Conservation (phyloP, 163 green algal species). For the Chlorella variabilis region DNA sequence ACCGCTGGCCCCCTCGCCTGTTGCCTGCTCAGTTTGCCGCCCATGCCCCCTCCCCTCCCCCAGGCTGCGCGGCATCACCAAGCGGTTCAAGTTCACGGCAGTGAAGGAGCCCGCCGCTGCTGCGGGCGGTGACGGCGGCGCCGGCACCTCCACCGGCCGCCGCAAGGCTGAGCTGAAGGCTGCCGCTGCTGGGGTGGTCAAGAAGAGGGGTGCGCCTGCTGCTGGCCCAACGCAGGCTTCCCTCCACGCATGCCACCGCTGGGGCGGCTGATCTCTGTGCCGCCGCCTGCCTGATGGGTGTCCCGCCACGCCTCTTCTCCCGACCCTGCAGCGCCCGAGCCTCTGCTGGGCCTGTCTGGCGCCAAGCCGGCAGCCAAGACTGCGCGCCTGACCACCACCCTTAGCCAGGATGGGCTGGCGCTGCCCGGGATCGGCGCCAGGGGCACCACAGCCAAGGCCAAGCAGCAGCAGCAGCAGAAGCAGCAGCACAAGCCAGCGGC, state of each 20-base stretch:
- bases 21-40: background rate
- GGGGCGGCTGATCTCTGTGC: no score
- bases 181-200: constrained; percentile 1
- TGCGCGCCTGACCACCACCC: constrained; percentile 11
- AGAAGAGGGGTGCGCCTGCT: background rate
- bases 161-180: constrained; percentile 31
- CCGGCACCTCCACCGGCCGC: background rate
- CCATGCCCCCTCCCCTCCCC: background rate
- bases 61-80: constrained; percentile 31
- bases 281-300: no score
- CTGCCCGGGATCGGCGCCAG: background rate
- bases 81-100: constrained; percentile 34
- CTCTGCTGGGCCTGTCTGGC: constrained; percentile 8
- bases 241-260: no score
- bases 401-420: constrained; percentile 22
- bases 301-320: no score
- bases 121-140: background rate
- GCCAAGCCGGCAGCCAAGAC: background rate
- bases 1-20: background rate
- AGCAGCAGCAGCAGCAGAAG: constrained; percentile 3
- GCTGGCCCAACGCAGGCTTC: no score
- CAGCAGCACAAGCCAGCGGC: background rate
- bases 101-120: constrained; percentile 1
- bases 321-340: constrained; percentile 8
- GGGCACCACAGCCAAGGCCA: background rate